Base-by-base conservation (phyloP, 495 filamentous ascomycete species). In the Trichoderma parareesei region DNA sequence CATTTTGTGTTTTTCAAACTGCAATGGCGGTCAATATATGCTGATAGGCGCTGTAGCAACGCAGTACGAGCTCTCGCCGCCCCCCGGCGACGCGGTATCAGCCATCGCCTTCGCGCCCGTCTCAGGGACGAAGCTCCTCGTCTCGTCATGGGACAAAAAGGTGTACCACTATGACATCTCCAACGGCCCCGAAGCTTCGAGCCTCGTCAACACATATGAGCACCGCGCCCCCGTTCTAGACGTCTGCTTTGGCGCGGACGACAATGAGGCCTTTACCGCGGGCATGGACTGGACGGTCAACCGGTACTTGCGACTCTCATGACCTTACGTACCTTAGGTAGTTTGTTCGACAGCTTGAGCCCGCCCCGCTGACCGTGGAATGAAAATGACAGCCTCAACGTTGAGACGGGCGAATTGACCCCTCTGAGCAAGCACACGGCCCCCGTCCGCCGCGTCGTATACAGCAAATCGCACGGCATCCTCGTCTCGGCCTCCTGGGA, bases 401-500 rank as follows among this genome's bases (percentile, higher is more conserved):
- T 95, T 40, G 75, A 82, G 49, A 87, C 86, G 9, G 86, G 87
- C 38, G 82, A 85, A 57, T 87, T 92, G 73, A 88, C 83, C 0
- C 83, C 88, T 18, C 77, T 98, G 16, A 91, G 89, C 77, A 85
- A 85, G 63, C 94, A 98, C 77, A 77, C 82, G 38, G 84, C 85
- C 4, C 85, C 89, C 64, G 94, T 92, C 60, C 90, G 91, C 69
- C 88, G 85, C 65, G 86, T 98, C 63, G 87, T 91, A 44, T 97
- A 91, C 79, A 89, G 85, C 76, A 20, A 46, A 55, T 60, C 64
- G 3, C 33, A 41, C 37, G 44, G 84, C 40, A 73, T 93, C 69
- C 82, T 98, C 67, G 81, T 98, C 72, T 94, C 92, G 65, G 90
- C 87, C 65, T 96, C 92, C 27, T 98, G 94, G 94, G 94, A 98